Conservation (phyloP, 768 basidiomycete species). For the Lactarius pseudohatsudake region DNA sequence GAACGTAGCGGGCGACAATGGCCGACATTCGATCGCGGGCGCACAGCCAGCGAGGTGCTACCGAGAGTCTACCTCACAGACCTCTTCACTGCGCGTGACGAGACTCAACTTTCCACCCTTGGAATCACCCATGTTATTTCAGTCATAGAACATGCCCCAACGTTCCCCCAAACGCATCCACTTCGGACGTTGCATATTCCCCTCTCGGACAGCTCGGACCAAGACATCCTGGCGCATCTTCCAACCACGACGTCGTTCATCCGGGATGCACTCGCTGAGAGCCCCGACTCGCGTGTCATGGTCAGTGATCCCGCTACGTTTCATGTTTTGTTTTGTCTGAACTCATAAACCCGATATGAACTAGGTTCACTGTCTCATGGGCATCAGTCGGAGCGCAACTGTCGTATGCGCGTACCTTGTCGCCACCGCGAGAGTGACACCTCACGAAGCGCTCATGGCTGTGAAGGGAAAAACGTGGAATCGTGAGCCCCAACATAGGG, state of each 20-base stretch:
- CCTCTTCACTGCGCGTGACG: slow-evolving; percentile 51
- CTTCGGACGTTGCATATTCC: slow-evolving; percentile 55
- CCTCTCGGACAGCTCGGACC: slow-evolving; percentile 43
- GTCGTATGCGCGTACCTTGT: slow-evolving; percentile 70
- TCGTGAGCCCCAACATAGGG: slow-evolving; percentile 37
- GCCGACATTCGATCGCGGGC: background rate
- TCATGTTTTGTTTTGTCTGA: background rate
- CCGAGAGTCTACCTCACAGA: slow-evolving; percentile 64
- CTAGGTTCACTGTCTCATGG: slow-evolving; percentile 77
- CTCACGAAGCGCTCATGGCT: slow-evolving; percentile 33
- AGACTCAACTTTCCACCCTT: slow-evolving; percentile 47
- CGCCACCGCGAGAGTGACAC: slow-evolving; percentile 33
- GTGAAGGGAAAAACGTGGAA: slow-evolving; percentile 31
- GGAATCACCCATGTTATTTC: slow-evolving; percentile 78
- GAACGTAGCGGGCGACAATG: slow-evolving; percentile 9
- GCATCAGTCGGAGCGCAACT: slow-evolving; percentile 74
- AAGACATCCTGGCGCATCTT: slow-evolving; percentile 48
- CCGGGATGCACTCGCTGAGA: slow-evolving; percentile 44
- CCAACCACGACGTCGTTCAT: slow-evolving; percentile 54
- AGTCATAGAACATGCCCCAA: slow-evolving; percentile 52
- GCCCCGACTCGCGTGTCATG: slow-evolving; percentile 47
- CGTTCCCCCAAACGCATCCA: slow-evolving; percentile 24
- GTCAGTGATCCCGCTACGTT: slow-evolving; percentile 37
- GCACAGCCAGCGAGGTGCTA: slow-evolving; percentile 37
- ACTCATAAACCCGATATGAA: background rate